Base-by-base conservation (phyloP, 371 early-diverging fungal genomes). In the Syncephalastrum monosporum region DNA sequence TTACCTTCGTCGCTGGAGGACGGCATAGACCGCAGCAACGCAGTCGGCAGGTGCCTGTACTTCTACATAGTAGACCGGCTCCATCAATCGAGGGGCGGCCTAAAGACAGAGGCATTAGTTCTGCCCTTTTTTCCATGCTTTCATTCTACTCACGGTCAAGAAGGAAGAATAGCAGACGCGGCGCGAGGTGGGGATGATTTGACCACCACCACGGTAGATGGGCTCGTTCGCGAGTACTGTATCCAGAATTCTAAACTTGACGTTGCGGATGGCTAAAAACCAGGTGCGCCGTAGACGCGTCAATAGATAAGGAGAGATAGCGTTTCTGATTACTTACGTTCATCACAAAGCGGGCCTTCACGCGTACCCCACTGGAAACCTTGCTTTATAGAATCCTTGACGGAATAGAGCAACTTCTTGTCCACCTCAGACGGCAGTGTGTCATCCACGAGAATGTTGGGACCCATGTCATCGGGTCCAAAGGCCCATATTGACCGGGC, bases 291-390 rank as follows among this genome's bases (percentile, higher is more conserved):
- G 1, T 14, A 24, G 15, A 23, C 12, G 0, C 5, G 17, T 53
- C 24, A 51, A 46, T 25, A 17, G 6, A 51, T 27, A 16, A 14
- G 16, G 10, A 23, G 21, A 13, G 17, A 16, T 7, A 6, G 15
- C 16, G 16, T 24, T 33, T 3, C 43, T 19, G 12, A 46, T 41
- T 10, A 72, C 84, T 79, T 72, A 91, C 91, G 92, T 80, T 99
- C 98, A 71, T 98, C 99, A 61, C 92, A 91, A 13, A 98, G 81
- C 5, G 98, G 98, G 1, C 98, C 99, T 72, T 97, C 96, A 45
- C 94, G 84, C 1, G 94, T 86, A 19, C 91, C 95, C 99, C 99
- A 99, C 72, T 94, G 94, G 83, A 99, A 99, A 42, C 98, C 99
- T 74, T 96, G 96, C 49, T 86, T 82, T 57, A 98, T 81, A 14